These are phyloP conservation scores for Candida arabinofermentans DNA, from an alignment of 805 yeast species.

Conservation along the genomic window DNA sequence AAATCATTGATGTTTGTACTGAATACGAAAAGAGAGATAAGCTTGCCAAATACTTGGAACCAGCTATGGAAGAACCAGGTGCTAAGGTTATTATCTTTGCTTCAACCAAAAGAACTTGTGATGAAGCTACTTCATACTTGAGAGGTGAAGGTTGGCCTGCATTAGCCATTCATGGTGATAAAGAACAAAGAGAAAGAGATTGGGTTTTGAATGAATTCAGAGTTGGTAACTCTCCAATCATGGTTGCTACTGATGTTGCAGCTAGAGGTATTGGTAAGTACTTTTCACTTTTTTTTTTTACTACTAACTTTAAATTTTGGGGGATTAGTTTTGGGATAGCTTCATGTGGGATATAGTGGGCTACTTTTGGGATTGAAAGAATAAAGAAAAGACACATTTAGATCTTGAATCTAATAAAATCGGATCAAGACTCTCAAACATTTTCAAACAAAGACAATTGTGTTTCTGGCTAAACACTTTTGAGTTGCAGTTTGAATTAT, in stretches of 20 bases:
- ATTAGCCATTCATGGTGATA: conserved; percentile 97
- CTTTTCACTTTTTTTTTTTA: conserved; percentile 12
- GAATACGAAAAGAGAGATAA: conserved; percentile 95
- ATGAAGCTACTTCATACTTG: conserved; percentile 84
- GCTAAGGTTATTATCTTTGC: conserved; percentile 86
- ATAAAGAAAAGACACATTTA: too few relatives aligned
- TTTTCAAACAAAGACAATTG: too few relatives aligned
- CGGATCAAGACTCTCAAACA: too few relatives aligned
- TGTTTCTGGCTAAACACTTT: too few relatives aligned
- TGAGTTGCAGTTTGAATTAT: too few relatives aligned
- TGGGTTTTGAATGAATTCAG: conserved; percentile 96
- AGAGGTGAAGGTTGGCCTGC: conserved; percentile 99
- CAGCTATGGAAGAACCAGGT: conserved; percentile 65
- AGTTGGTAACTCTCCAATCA: conserved; percentile 87
- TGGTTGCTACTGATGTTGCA: conserved; percentile 93
- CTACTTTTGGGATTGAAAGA: too few relatives aligned
- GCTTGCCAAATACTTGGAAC: conserved; percentile 75
- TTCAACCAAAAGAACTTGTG: conserved; percentile 98
- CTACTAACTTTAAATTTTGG: conserved; percentile 10
- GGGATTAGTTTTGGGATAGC: background rate
- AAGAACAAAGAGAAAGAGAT: conserved; percentile 96
- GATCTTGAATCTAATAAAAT: too few relatives aligned
- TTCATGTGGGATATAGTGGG: background rate
- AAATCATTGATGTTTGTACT: conserved; percentile 83
- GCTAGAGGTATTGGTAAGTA: conserved; percentile 99